Percentiles rank a stretch among this genome's conserved stretches.
Evolutionary conservation across 768 basidiomycete genomes (phyloP).

Genomic region (Russula olivacea): DNA sequence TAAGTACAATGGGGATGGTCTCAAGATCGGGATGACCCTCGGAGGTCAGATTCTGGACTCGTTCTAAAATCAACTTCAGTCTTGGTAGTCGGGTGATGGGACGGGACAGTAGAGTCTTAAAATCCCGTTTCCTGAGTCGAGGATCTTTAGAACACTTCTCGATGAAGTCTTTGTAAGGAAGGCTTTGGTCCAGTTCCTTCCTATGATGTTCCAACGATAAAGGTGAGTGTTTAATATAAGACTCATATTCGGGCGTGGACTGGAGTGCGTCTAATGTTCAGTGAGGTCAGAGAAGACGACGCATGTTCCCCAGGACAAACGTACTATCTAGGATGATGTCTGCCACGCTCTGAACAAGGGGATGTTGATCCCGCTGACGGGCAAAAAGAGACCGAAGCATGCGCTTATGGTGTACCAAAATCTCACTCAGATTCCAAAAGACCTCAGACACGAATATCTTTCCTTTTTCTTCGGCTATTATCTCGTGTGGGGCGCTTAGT

Average conservation of each 20-base stretch:
- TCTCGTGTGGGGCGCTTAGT: constrained; percentile 51
- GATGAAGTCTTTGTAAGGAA: constrained; percentile 60
- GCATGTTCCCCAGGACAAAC: constrained; percentile 24
- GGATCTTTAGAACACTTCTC: constrained; percentile 57
- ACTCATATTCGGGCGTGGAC: constrained; percentile 66
- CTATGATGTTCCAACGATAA: constrained; percentile 78
- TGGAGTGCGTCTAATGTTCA: constrained; percentile 30
- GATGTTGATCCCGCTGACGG: constrained; percentile 80
- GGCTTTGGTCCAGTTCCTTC: constrained; percentile 64
- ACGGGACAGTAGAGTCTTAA: constrained; percentile 76
- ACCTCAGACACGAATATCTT: constrained; percentile 70
- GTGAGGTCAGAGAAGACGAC: not conserved
- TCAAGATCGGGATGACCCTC: constrained; percentile 76
- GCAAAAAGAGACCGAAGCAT: constrained; percentile 70
- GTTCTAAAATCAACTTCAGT: constrained; percentile 66
- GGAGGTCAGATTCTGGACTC: constrained; percentile 59
- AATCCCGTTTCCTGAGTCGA: constrained; percentile 65
- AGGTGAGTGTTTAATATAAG: constrained; percentile 85
- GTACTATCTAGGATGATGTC: constrained; percentile 80
- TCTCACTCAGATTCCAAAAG: constrained; percentile 73
- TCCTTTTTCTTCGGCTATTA: constrained; percentile 51
- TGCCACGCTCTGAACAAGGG: constrained; percentile 73
- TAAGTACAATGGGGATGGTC: constrained; percentile 63
- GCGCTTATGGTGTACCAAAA: constrained; percentile 58
- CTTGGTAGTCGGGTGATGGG: constrained; percentile 87